Base-by-base conservation (phyloP, 2,329 filamentous ascomycete genomes). In the Stachybotrys echinatus region DNA sequence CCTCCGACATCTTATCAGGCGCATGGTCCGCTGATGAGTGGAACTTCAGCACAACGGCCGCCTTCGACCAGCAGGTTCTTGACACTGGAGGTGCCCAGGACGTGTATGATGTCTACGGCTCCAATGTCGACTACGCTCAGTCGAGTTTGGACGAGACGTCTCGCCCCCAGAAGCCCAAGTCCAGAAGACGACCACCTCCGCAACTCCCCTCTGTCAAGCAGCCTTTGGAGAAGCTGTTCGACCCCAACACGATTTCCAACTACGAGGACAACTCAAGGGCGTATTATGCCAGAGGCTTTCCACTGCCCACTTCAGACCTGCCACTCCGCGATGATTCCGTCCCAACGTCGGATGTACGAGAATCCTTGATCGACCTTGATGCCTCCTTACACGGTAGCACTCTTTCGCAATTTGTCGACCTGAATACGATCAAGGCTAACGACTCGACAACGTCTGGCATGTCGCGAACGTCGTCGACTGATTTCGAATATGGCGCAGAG, bases 21-120 rank as follows among this genome's bases (percentile, higher is more conserved):
- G 70, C 70, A 1, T 59, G 77, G 52, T 72, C 74, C 17, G 75
- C 75, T 50, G 81, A 85, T 54, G 81, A 85, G 54, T 86, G 83
- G 83, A 85, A 85, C 53, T 86, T 86, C 54, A 84, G 79, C 58
- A 84, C 82, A 1, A 85, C 83, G 0, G 72, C 80, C 18, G 79
- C 76, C n/a, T 85, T 86, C 55, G 83, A 85, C 57, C 74, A 79
- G 56, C 73, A 78, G 50, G 71, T 83, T 12, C 70, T 80, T 50
- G 69, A 74, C 53, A 72, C 73, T 45, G 71, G 74, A 19, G 79
- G 80, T 56, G 74, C 75, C 0, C 77, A 82, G 58, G 80, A 81
- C 43, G 78, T 85, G 4, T 80, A 76, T 57, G 80, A 85, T 52
- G 79, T 78, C 12, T 82, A 85, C 54, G 82, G 82, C 5, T 74